Base-by-base conservation (phyloP, 1,139 yeast genomes). In the Schwanniomyces etchellsii region DNA sequence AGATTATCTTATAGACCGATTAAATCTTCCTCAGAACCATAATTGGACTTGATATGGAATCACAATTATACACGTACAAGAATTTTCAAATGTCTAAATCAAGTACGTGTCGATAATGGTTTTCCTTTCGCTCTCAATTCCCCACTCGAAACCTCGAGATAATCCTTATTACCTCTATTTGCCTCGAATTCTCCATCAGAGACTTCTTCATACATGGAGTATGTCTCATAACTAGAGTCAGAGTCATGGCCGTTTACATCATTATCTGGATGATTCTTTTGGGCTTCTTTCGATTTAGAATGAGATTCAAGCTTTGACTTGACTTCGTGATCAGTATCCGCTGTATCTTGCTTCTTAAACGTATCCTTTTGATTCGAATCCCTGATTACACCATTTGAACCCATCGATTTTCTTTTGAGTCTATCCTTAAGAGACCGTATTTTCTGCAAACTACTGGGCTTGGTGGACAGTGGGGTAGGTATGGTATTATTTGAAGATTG, bases 201-300 rank as follows among this genome's bases (percentile, higher is more conserved):
- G 14, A 74, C 70, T 30, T 75, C 73, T 47, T 72, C 77, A 40
- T 72, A 70, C 9, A 71, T 61, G 5, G 74, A 64, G 39, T 55
- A 57, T 23, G 59, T 50, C 30, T 61, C 70, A 38, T 48, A 55
- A 21, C 31, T 35, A 13, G 34, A 24, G 7, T 30, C 38, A 13
- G 34, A 32, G 17, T 24, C 15, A n/a, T 36, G 32, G 18, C 28
- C 42, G 18, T 28, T 29, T 7, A 27, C 31, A 15, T 28, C 25
- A 10, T 26, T 29, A 14, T 32, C 35, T 17, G 31, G 32, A 16
- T 36, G 35, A 4, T 18, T 31, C 11, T 32, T 29, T 9, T 34
- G 28, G 16, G 35, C 17, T 9, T 33, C 35, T n/a, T n/a, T n/a
- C 12, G 30, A 30, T 22, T 34, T 35, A 16, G 37, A 35, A n/a